phyloP scores from a whole-genome alignment of 441 rosid species.

The Corymbia citriodora region DNA sequence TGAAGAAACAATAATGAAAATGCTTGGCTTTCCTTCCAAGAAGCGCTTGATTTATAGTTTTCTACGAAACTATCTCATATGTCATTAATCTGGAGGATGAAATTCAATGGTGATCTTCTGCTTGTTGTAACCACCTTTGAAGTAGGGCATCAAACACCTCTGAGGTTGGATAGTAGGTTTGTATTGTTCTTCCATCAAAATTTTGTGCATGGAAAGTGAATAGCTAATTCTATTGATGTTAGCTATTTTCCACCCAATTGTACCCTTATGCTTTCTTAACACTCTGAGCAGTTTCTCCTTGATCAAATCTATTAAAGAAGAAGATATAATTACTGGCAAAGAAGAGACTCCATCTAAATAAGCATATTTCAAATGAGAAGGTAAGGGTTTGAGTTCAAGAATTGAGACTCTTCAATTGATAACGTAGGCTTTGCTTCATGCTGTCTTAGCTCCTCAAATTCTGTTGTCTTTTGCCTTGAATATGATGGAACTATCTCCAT shows the following conservation, averaged over 20 bases:
- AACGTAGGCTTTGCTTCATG: not conserved
- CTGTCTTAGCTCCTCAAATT: not conserved
- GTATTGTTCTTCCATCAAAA: not conserved
- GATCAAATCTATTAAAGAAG: not conserved
- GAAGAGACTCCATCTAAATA: not conserved
- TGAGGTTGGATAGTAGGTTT: not conserved
- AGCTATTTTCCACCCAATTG: not conserved
- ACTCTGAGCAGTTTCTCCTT: not conserved
- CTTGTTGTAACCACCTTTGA: too few relatives aligned
- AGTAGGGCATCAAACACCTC: not conserved
- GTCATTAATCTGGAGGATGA: too few relatives aligned
- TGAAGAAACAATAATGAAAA: not conserved
- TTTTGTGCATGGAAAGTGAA: not conserved
- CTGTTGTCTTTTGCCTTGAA: too few relatives aligned
- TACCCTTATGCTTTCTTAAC: not conserved
- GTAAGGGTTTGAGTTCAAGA: not conserved
- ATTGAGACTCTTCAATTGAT: not conserved
- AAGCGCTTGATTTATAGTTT: not conserved
- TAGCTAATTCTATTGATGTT: not conserved
- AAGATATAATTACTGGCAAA: not conserved
- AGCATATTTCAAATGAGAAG: not conserved
- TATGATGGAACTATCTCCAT: too few relatives aligned
- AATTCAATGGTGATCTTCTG: not conserved
- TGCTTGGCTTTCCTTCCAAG: not conserved
- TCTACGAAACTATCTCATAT: not conserved